Conservation (phyloP, 75 land plant species). For the Chamaecyparis obtusa region DNA sequence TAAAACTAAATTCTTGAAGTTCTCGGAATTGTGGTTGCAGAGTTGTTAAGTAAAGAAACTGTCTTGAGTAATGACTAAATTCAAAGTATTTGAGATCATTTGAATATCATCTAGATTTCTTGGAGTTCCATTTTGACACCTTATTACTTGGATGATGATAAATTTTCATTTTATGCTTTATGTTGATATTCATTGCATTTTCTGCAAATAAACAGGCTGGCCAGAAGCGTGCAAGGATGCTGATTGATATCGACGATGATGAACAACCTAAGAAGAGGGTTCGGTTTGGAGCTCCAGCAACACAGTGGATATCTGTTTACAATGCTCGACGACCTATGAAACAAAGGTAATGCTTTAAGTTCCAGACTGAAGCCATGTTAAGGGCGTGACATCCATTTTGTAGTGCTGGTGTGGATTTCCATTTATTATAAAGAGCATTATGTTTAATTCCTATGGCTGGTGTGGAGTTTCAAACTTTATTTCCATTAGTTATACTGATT, state of each 20-base stretch:
- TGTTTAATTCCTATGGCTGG: not conserved
- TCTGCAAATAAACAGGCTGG: slow-evolving; percentile 60
- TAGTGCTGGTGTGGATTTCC: not conserved
- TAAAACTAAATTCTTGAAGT: not conserved
- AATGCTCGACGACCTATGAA: slow-evolving; percentile 95
- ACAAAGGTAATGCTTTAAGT: slow-evolving; percentile 59
- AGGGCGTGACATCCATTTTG: not conserved
- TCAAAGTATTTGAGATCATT: not conserved
- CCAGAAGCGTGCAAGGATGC: slow-evolving; percentile 78
- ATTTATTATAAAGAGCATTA: not conserved
- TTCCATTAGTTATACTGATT: not conserved
- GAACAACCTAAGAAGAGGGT: slow-evolving; percentile 96
- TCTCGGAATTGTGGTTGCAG: not conserved
- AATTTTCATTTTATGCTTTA: not conserved
- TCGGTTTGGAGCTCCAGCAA: slow-evolving; percentile 90
- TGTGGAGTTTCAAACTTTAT: not conserved
- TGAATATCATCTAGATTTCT: not conserved
- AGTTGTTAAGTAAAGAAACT: not conserved
- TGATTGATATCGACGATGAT: slow-evolving; percentile 79
- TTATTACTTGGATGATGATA: not conserved
- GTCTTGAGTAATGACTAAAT: not conserved
- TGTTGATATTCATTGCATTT: slow-evolving; percentile 6
- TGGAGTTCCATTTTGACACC: not conserved
- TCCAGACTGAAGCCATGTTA: not conserved
- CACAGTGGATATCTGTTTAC: slow-evolving; percentile 97